Evolutionary conservation across 1,284 basidiomycete species (phyloP).

Genomic region (Coniferiporia weirii): DNA sequence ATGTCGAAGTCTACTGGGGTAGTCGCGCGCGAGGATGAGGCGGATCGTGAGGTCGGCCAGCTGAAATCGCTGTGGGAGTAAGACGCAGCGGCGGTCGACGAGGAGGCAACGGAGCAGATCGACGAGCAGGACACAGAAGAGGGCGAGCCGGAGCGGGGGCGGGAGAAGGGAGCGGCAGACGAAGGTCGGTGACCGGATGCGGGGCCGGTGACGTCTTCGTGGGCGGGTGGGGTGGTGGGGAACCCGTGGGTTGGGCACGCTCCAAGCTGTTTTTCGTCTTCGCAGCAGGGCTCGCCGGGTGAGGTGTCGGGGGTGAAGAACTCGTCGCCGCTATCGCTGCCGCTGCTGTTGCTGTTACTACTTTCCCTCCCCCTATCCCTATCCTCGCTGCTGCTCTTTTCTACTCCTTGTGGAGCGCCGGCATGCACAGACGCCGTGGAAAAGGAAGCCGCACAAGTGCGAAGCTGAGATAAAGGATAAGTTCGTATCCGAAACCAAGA

Average conservation of each 20-base stretch:
- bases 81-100: constrained; percentile 15
- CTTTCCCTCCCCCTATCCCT: not conserved
- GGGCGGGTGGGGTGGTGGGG: not conserved
- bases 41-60: constrained; percentile 8
- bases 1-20: constrained; percentile 12
- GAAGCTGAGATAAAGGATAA: not conserved
- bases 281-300: constrained; percentile 19
- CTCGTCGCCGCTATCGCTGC: constrained; percentile 20
- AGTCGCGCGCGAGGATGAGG: constrained; percentile 16
- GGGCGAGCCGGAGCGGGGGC: not conserved
- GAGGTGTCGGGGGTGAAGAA: constrained; percentile 30
- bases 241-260: not conserved
- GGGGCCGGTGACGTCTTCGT: constrained; percentile 1
- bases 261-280: not conserved
- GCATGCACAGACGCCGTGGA: not conserved
- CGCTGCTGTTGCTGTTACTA: not conserved
- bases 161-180: not conserved
- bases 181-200: not conserved
- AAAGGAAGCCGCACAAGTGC: not conserved
- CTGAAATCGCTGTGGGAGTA: constrained; percentile 6
- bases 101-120: constrained; percentile 3
- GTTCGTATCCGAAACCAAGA: no score
- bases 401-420: not conserved
- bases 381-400: constrained; percentile 9
- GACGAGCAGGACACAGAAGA: constrained; percentile 2